A percentile compares a stretch with the other conserved stretches of the same genome.
These are phyloP conservation scores for Rhizomucor pusillus DNA, from an alignment of 371 early-diverging fungal species.

Conservation along the genomic window DNA sequence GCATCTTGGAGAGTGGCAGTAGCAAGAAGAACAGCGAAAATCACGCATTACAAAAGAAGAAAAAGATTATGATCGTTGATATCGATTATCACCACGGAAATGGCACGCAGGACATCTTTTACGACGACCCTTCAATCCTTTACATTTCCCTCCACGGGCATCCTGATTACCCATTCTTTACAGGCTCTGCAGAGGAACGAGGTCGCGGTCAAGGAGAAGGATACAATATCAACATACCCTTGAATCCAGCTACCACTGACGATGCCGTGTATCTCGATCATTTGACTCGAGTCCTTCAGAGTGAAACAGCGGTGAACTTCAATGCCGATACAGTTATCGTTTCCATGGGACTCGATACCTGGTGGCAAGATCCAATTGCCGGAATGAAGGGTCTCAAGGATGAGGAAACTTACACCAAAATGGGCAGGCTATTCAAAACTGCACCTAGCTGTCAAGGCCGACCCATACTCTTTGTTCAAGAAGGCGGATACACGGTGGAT, in stretches of 20 bases:
- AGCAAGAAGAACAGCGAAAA: no score
- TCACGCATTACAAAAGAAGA: constrained; percentile 22
- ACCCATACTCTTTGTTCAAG: constrained; percentile 71
- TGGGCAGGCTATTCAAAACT: constrained; percentile 47
- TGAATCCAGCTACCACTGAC: constrained; percentile 42
- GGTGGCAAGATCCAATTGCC: constrained; percentile 65
- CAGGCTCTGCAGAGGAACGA: constrained; percentile 57
- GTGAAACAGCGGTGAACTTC: constrained; percentile 29
- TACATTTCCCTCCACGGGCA: constrained; percentile 56
- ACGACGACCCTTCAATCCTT: constrained; percentile 50
- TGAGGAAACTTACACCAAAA: constrained; percentile 45
- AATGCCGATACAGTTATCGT: constrained; percentile 50
- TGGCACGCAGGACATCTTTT: constrained; percentile 74
- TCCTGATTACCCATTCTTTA: constrained; percentile 58
- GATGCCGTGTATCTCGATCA: constrained; percentile 46
- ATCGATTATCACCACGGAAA: constrained; percentile 74
- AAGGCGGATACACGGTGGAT: constrained; percentile 68
- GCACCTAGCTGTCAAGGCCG: constrained; percentile 20
- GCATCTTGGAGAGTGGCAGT: no score
- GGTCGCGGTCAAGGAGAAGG: constrained; percentile 57
- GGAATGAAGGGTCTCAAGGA: constrained; percentile 46
- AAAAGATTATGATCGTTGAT: constrained; percentile 52
- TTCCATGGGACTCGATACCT: constrained; percentile 62
- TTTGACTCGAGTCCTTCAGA: constrained; percentile 25
- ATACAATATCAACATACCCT: constrained; percentile 72